Evolutionary conservation across 1,139 yeast genomes (phyloP).

Genomic region (Candida sp.): DNA sequence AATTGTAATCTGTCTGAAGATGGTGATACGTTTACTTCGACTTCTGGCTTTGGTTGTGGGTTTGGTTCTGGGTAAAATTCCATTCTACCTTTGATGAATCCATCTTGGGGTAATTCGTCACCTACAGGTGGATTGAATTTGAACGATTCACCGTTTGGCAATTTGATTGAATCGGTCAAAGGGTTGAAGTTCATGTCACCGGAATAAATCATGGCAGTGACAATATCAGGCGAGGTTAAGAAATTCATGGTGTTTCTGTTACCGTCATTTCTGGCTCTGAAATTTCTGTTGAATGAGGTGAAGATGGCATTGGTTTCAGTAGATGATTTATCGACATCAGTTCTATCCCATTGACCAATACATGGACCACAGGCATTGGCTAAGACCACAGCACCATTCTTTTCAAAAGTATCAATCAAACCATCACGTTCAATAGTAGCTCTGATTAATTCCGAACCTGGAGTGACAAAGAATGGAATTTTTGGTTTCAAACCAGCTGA

Average conservation of each 20-base stretch:
- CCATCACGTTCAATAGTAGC: slow-evolving; percentile 98
- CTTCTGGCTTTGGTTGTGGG: slow-evolving; percentile 72
- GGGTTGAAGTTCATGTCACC: slow-evolving; percentile 93
- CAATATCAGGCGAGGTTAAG: slow-evolving; percentile 94
- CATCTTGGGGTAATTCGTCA: slow-evolving; percentile 75
- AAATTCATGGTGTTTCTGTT: slow-evolving; percentile 97
- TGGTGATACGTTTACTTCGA: slow-evolving; percentile 72
- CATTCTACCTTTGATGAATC: slow-evolving; percentile 79
- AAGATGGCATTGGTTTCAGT: slow-evolving; percentile 77
- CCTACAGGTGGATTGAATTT: slow-evolving; percentile 77
- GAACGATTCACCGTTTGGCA: slow-evolving; percentile 66
- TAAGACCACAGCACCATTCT: slow-evolving; percentile 84
- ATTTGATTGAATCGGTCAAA: slow-evolving; percentile 65
- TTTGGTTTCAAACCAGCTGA: slow-evolving; percentile 86
- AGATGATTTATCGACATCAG: slow-evolving; percentile 59
- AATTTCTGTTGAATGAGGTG: slow-evolving; percentile 95
- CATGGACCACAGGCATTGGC: slow-evolving; percentile 99
- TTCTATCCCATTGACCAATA: slow-evolving; percentile 98
- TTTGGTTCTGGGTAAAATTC: slow-evolving; percentile 82
- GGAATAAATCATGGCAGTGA: slow-evolving; percentile 93
- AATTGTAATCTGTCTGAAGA: slow-evolving; percentile 71
- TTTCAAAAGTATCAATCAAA: slow-evolving; percentile 69
- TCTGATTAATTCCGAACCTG: slow-evolving; percentile 98
- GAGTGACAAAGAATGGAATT: slow-evolving; percentile 90
- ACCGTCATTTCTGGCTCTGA: slow-evolving; percentile 96